These are phyloP conservation scores for Trichoderma aggressivum DNA, from an alignment of 2,329 filamentous ascomycete species.

Conservation along the genomic window DNA sequence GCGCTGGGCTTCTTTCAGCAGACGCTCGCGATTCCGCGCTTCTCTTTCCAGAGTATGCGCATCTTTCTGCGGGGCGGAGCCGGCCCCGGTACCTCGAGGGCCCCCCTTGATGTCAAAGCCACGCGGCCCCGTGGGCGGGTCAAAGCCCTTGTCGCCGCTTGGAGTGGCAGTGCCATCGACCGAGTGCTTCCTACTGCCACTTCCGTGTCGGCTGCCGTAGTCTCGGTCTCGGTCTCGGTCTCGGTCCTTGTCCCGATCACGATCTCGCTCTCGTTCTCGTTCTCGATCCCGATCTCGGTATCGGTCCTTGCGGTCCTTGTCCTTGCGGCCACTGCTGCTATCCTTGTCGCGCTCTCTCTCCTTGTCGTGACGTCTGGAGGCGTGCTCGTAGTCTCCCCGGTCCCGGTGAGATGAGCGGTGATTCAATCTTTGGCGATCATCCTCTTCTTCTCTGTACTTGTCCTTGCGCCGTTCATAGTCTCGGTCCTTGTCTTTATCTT, in stretches of 20 bases:
- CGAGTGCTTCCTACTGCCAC: constrained; percentile 34
- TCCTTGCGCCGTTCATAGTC: constrained; percentile 42
- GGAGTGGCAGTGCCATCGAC: constrained; percentile 27
- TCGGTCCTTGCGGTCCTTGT: constrained; percentile 37
- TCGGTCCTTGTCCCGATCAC: constrained; percentile 36
- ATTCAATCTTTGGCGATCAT: constrained; percentile 40
- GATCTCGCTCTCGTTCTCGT: constrained; percentile 35
- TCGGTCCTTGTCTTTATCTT: constrained; percentile 49
- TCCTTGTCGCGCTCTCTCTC: constrained; percentile 39
- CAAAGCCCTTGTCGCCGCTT: constrained; percentile 39
- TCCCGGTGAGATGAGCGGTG: constrained; percentile 45
- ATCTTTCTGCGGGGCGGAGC: constrained; percentile 41
- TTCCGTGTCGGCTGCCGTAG: constrained; percentile 30
- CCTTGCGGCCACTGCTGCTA: constrained; percentile 19
- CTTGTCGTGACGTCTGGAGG: constrained; percentile 31
- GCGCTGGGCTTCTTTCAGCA: constrained; percentile 66
- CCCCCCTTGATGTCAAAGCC: constrained; percentile 37
- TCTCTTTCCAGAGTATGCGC: constrained; percentile 69
- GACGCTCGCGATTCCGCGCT: constrained; percentile 60
- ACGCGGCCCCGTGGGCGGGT: constrained; percentile 41
- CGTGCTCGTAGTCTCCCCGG: constrained; percentile 35
- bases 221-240: constrained; percentile 36
- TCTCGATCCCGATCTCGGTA: constrained; percentile 37
- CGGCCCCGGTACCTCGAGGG: constrained; percentile 18
- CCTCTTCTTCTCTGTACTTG: constrained; percentile 44